Base-by-base conservation (phyloP, 2,329 filamentous ascomycete genomes). In the Xylaria sp. region DNA sequence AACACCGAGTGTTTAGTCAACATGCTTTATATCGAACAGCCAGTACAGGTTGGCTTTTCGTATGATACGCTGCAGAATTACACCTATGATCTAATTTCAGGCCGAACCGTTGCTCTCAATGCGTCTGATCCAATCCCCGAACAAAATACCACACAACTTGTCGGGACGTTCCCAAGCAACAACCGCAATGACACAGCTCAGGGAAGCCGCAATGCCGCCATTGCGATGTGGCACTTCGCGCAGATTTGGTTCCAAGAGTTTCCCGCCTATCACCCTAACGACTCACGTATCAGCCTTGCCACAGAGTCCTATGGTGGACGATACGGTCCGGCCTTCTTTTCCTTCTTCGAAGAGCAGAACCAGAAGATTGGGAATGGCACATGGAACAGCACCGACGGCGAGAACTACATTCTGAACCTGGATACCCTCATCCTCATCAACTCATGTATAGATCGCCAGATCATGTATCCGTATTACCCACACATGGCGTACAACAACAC, bases 31-130 rank as follows among this genome's bases (percentile, higher is more conserved):
- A 79, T 85, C 63, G 82, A 86, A 76, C 83, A 85, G 78, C 88
- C 88, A 9, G 87, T 88, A 58, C 88, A 91, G 77, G 85, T 90
- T 10, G 86, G 87, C 48, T 87, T 89, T 69, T 90, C 88, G 1
- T 88, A 86, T 73, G 91, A 92, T 74, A 83, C 83, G 9, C 77
- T 83, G 12, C 86, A 84, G n/a, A 90, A 90, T 72, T 80, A 84
- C 20, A 87, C 87, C 2, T 76, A 87, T 44, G 81, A 85, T 69
- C 80, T 85, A 37, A 68, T 82, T 9, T 79, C 77, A 13, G 79
- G 79, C 6, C 31, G 63, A 1, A 59, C 67, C 23, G 64, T 67
- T 72, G 77, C 15, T 73, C 77, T 69, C 56, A 59, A 81, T 37
- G 78, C 83, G 56, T 81, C 84, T 1, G 80, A 82, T 3, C 77